Evolutionary conservation across 345 rosid genomes (phyloP).

Genomic region (Hypericum perforatum): DNA sequence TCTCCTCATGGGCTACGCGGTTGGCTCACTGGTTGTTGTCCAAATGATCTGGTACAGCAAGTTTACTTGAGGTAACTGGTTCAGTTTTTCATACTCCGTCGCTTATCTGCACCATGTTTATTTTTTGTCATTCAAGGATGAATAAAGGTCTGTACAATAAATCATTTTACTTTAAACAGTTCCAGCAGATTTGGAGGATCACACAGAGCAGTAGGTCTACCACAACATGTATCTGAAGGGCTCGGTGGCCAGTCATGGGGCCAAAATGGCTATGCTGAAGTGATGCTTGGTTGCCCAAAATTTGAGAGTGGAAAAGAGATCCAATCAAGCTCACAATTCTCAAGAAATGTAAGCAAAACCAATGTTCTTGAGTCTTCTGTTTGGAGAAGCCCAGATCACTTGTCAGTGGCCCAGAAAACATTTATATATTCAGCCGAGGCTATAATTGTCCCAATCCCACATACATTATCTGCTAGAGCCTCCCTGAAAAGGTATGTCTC

Average conservation of each 20-base stretch:
- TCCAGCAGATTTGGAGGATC: constrained; percentile 50
- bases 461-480: constrained; percentile 69
- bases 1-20: constrained; percentile 99
- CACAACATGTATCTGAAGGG: constrained; percentile 56
- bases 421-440: constrained; percentile 87
- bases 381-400: constrained; percentile 35
- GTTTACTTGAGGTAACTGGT: constrained; percentile 57
- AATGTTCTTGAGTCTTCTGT: constrained; percentile 50
- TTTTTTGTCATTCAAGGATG: neutral
- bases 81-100: constrained; percentile 4
- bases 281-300: constrained; percentile 66
- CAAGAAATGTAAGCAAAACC: constrained; percentile 42
- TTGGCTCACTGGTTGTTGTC: constrained; percentile 79
- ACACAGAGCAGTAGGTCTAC: constrained; percentile 57
- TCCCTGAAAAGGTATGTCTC: constrained; percentile 70
- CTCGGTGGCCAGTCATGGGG: constrained; percentile 51
- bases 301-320: constrained; percentile 35
- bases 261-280: constrained; percentile 67
- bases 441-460: constrained; percentile 81
- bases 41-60: constrained; percentile 90
- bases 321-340: constrained; percentile 28
- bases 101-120: neutral
- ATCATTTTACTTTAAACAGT: constrained; percentile 26
- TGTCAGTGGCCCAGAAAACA: constrained; percentile 43
- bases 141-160: too few relatives aligned